Evolutionary conservation across 176 grass and related monocot species (phyloP).

Genomic region (Cenchrus americanus): DNA sequence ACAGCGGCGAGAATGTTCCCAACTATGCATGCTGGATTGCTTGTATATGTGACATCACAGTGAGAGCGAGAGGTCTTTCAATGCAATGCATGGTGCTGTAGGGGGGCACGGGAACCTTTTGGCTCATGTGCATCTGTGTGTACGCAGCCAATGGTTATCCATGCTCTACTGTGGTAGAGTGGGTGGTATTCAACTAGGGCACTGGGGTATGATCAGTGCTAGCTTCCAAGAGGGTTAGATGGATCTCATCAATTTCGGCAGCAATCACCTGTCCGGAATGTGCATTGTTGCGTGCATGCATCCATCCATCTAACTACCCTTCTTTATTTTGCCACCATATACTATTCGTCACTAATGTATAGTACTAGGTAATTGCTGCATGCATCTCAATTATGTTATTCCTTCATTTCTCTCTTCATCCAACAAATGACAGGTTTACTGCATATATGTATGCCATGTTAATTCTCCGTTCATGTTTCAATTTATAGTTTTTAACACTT

Average conservation of each 20-base stretch:
- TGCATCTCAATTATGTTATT: not conserved
- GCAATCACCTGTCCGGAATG: too few relatives aligned
- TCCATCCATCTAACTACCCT: not conserved
- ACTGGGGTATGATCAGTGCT: not conserved
- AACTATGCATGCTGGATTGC: not conserved
- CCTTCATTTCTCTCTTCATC: not conserved
- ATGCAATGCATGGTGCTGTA: not conserved
- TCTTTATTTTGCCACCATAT: not conserved
- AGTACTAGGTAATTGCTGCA: not conserved
- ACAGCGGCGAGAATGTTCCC: constrained; percentile 33
- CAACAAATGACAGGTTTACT: not conserved
- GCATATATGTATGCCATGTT: too few relatives aligned
- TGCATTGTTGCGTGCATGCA: not conserved
- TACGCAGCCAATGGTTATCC: not conserved
- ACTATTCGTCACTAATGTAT: not conserved
- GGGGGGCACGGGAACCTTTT: not conserved
- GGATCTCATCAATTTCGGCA: constrained; percentile 29
- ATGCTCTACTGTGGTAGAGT: not conserved
- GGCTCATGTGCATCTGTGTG: not conserved
- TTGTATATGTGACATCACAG: not conserved
- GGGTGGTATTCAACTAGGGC: not conserved
- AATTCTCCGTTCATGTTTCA: too few relatives aligned
- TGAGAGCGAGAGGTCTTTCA: not conserved
- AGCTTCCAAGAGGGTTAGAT: constrained; percentile 30
- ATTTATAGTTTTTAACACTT: not conserved